phyloP scores from a whole-genome alignment of 1,284 basidiomycete genomes.

The Pholiota adiposa region DNA sequence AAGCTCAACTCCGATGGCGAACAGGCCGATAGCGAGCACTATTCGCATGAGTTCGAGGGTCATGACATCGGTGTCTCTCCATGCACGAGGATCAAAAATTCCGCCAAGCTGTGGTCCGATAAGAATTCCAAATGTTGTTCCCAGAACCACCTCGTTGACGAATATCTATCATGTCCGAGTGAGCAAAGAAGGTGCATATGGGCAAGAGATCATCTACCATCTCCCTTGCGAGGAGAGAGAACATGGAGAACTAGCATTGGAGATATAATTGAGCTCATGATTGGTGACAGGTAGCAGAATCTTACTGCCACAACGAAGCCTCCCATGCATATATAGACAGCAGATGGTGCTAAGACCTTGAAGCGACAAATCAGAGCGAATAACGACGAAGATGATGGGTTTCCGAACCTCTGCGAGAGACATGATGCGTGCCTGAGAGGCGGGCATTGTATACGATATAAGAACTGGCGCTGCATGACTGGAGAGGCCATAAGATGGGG shows the following conservation, averaged over 20 bases:
- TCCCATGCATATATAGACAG: conserved; percentile 77
- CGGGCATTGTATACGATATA: too few species aligned
- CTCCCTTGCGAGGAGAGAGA: conserved; percentile 84
- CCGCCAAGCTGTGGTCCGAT: conserved; percentile 78
- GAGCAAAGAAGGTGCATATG: not conserved
- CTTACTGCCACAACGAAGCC: conserved; percentile 75
- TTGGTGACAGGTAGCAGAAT: conserved; percentile 7
- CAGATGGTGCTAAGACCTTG: conserved; percentile 53
- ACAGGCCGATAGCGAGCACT: conserved; percentile 71
- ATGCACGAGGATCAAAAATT: conserved; percentile 81
- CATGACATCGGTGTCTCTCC: conserved; percentile 68
- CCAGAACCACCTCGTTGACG: conserved; percentile 92
- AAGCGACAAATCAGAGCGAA: conserved; percentile 20
- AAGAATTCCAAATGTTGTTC: conserved; percentile 67
- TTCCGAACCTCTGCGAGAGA: not conserved
- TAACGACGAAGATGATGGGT: not conserved
- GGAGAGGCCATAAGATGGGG: not conserved
- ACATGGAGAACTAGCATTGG: conserved; percentile 69
- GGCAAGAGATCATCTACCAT: conserved; percentile 43
- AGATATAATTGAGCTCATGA: not conserved
- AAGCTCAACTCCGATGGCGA: conserved; percentile 76
- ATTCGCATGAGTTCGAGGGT: conserved; percentile 81
- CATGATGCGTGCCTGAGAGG: not conserved
- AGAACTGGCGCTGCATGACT: not conserved
- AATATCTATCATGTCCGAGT: conserved; percentile 54